Evolutionary conservation across 805 yeast genomes (phyloP), one percentile per base, ranked within the genome.

Genomic region (Ogataea henricii): DNA sequence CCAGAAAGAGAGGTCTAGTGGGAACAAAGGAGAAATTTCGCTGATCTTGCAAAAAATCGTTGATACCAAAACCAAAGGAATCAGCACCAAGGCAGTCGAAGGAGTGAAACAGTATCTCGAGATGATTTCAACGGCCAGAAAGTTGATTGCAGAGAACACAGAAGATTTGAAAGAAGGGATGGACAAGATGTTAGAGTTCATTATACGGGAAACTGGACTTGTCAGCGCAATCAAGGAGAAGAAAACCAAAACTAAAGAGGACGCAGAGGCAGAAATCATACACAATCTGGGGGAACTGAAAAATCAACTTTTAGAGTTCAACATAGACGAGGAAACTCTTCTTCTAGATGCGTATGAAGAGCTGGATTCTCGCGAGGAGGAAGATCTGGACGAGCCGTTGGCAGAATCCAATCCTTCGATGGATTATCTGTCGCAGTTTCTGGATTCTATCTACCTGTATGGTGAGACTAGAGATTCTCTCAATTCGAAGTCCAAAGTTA

Each of bases 371-470:
- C 37, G 20, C 30, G 18, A 40, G n/a, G 69, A 64, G 3, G 56
- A 53, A 6, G 60, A 59, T 14, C n/a, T n/a, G n/a, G n/a, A n/a
- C n/a, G 48, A 48, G 13, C 38, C 20, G 26, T 22, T 29, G 3
- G 45, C 42, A 18, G 43, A 41, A 20, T 42, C 52, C 7, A 68
- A 68, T 34, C 41, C 45, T 12, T 43, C 56, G n/a, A 35, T 43
- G 2, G 50, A 53, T 12, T 46, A 64, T 40, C 51, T 71, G 25
- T 56, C 62, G 2, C 51, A 55, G 21, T 66, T 68, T 43, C 53
- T 70, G 16, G 72, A 68, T 34, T 60, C 65, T 6, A 58, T 66
- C 22, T 57, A 65, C 42, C 51, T 67, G 13, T 66, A 63, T 22
- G 68, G 63, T 37, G 58, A 60, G 33, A 36, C 57, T 12, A 46